Evolutionary conservation across 208 protist species (phyloP), one percentile per base, ranked within the genome.

Genomic region (Acanthamoeba triangularis): DNA sequence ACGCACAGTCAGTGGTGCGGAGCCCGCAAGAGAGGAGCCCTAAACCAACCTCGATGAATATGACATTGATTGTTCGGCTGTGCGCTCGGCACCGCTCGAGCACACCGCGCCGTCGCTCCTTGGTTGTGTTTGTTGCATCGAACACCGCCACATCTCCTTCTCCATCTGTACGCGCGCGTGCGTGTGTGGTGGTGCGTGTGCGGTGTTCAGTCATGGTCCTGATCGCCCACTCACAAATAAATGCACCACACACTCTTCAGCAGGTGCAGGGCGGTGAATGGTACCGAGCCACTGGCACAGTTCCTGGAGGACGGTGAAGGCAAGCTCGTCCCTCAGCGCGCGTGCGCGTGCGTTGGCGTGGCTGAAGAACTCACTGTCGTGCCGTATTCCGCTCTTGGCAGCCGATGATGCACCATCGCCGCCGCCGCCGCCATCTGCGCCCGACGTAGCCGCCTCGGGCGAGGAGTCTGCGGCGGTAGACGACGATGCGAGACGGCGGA

Each of bases 61-160:
- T 74, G 35, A 94, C 69, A 30, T 96, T 94, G 63, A 94, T 88
- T 47, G 14, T 47, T 20, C 94, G 82, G 30, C 80, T 78, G 65
- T 88, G 61, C 87, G 13, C 14, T 5, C 30, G 3, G 84, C 84
- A 91, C 11, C 37, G 52, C 52, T 80, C 59, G 11, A 91, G 67
- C 30, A 84, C 69, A 28, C 44, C 41, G 2, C 52, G 54, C 41
- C 94, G 80, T 10, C 94, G 37, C 52, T 92, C 67, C 18, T 37
- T n/a, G n/a, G 95, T 96, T 4, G 95, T 94, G 88, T 96, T 96
- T 44, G 95, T 96, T 1, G 95, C 95, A 49, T 96, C 95, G 52
- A 96, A 96, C 63, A 96, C 93, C 23, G 78, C 95, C 63, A 96
- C 87, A 35, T 93, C 88, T 8, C 95, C 95, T 37, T 84, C 59